A percentile compares a stretch with the other conserved stretches of the same genome.
phyloP scores from a whole-genome alignment of 2,329 filamentous ascomycete genomes.

The Aspergillus terreus region DNA sequence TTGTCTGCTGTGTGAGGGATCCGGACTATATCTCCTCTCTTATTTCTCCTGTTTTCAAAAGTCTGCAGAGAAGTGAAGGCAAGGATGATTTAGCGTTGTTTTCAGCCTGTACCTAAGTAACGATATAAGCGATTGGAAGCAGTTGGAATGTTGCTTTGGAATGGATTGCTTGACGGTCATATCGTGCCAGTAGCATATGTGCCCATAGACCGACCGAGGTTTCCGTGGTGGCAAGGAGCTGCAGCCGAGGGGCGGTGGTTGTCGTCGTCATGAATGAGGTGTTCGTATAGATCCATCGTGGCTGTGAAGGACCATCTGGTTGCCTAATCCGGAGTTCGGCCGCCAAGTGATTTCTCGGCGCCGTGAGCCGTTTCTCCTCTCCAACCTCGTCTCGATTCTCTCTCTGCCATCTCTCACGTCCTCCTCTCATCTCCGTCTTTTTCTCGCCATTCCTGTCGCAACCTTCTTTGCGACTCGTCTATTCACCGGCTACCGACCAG shows the following conservation, averaged over 20 bases:
- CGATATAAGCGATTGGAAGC: slow-evolving; percentile 8
- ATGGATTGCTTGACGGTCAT: not conserved
- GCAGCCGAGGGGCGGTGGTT: not conserved
- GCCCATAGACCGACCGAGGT: not conserved
- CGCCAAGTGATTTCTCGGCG: not conserved
- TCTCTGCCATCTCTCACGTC: not conserved
- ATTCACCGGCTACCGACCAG: too few relatives aligned
- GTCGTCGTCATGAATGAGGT: too few relatives aligned
- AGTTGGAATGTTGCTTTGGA: not conserved
- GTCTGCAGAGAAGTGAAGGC: slow-evolving; percentile 7
- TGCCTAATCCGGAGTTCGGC: not conserved
- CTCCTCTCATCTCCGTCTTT: slow-evolving; percentile 1
- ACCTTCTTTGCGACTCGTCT: not conserved
- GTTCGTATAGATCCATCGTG: not conserved
- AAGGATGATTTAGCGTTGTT: slow-evolving; percentile 10
- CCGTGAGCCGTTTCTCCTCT: not conserved
- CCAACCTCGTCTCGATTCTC: not conserved
- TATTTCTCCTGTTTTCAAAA: slow-evolving; percentile 2
- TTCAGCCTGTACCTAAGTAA: slow-evolving; percentile 10
- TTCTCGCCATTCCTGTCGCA: not conserved
- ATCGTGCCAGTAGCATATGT: not conserved
- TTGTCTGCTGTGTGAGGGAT: not conserved
- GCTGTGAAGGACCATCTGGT: slow-evolving; percentile 1
- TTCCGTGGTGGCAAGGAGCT: not conserved
- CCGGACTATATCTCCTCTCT: not conserved